Evolutionary conservation across 208 protist species (phyloP), one percentile per base, ranked within the genome.

Genomic region (Acanthamoeba royreba): DNA sequence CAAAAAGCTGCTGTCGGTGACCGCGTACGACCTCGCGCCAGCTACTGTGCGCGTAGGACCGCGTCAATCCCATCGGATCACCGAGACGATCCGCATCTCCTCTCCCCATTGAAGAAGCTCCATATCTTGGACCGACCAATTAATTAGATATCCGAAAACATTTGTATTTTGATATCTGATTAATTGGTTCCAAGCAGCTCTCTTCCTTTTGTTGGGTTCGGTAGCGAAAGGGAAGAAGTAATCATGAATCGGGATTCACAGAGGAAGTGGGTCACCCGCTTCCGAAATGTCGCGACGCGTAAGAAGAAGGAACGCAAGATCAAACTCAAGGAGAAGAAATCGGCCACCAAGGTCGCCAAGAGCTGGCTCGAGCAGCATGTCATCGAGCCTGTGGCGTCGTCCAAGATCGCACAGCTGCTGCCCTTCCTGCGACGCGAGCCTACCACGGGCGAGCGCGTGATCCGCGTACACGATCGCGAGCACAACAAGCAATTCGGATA

Each of bases 191-290:
- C 49, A 9, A 31, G 55, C 55, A 66, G 52, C 61, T 35, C 22
- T 38, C 61, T 74, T 28, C 33, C 42, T 74, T 74, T 74, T 35
- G n/a, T 74, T 35, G 61, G 2, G 55, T 31, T 66, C 55, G n/a
- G 55, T 22, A 19, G 49, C 55, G 33, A 58, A 58, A 25, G 33
- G 55, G 55, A 15, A 77, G 31, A 77, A n/a, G 33, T 8, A 40
- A 85, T 85, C 43, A 85, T 49, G 38, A 81, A 85, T 22, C 9
- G 53, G 43, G 28, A 46, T 7, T 53, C 38, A 0, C 42, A 85
- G 74, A 40, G 74, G 43, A 85, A 85, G 74, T 85, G 74, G 74
- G 74, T 90, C 52, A 90, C 83, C 35, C 83, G 83, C 49, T 90
- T 90, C 83, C 45, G 83, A 42, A 66, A 66, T 46, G 52, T 66